Conservation (phyloP, 1,139 yeast genomes). For the Diutina siamensis region DNA sequence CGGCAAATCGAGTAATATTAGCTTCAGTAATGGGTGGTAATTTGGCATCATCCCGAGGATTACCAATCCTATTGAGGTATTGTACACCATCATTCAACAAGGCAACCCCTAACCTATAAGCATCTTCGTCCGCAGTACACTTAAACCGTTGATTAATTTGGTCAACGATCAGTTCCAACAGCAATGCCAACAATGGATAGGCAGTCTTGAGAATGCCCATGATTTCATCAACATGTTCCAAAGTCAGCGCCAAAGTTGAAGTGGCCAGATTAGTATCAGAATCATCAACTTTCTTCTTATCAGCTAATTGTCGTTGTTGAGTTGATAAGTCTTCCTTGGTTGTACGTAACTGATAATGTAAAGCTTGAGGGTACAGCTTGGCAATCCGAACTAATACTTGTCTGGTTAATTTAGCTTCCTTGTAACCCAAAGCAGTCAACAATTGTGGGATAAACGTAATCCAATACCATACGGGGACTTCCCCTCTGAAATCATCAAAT, state of each 20-base stretch:
- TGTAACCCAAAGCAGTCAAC: slow-evolving; percentile 78
- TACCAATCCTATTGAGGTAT: slow-evolving; percentile 69
- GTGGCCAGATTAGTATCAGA: slow-evolving; percentile 7
- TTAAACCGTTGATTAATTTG: slow-evolving; percentile 92
- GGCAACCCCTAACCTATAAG: slow-evolving; percentile 87
- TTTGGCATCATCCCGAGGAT: slow-evolving; percentile 80
- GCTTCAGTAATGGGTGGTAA: slow-evolving; percentile 89
- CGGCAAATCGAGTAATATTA: slow-evolving; percentile 82
- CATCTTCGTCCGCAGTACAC: slow-evolving; percentile 92
- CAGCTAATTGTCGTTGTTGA: slow-evolving; percentile 60
- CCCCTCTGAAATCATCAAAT: slow-evolving; percentile 87
- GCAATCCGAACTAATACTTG: slow-evolving; percentile 87
- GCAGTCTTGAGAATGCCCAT: slow-evolving; percentile 94
- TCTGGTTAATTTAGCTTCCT: slow-evolving; percentile 81
- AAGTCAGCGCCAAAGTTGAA: slow-evolving; percentile 50
- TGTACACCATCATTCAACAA: slow-evolving; percentile 89
- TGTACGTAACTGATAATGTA: slow-evolving; percentile 90
- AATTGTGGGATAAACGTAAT: slow-evolving; percentile 93
- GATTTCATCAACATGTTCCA: slow-evolving; percentile 93
- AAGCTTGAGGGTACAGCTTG: slow-evolving; percentile 92
- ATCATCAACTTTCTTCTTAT: slow-evolving; percentile 7
- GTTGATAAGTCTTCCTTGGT: slow-evolving; percentile 90
- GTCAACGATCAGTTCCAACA: slow-evolving; percentile 89
- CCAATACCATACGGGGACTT: slow-evolving; percentile 99
- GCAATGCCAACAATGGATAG: slow-evolving; percentile 83